Conservation (phyloP, 345 rosid species). For the Viola odorata region DNA sequence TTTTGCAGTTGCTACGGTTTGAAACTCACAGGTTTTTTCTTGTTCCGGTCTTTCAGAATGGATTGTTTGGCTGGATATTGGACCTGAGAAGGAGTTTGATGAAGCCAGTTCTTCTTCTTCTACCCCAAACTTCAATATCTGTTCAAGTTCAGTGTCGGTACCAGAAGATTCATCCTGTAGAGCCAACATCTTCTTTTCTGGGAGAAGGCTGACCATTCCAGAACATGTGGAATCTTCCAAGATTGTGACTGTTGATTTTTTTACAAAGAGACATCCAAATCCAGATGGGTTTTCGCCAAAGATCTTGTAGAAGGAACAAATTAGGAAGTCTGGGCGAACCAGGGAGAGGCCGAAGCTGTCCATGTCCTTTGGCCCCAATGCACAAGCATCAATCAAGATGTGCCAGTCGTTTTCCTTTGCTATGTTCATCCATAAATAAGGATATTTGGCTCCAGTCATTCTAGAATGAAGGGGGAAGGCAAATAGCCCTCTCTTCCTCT, state of each 20-base stretch:
- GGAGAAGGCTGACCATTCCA: conserved; percentile 74
- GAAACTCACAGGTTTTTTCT: conserved; percentile 27
- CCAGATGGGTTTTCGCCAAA: conserved; percentile 94
- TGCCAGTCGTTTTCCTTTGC: conserved; percentile 96
- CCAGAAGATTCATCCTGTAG: conserved; percentile 34
- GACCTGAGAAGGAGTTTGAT: conserved; percentile 44
- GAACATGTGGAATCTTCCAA: conserved; percentile 46
- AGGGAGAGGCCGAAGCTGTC: conserved; percentile 88
- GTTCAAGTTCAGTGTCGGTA: conserved; percentile 27
- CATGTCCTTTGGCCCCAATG: conserved; percentile 93
- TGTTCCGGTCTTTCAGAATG: conserved; percentile 16
- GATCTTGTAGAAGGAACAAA: conserved; percentile 84
- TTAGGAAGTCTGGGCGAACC: conserved; percentile 73
- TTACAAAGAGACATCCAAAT: conserved; percentile 87
- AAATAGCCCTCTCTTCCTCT: conserved; percentile 64
- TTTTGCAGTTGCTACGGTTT: conserved; percentile 19
- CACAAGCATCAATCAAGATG: conserved; percentile 83
- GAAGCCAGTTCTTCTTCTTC: conserved; percentile 25
- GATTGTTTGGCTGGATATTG: conserved; percentile 24
- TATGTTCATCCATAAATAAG: conserved; percentile 78
- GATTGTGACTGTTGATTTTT: conserved; percentile 55
- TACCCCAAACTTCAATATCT: conserved; percentile 7
- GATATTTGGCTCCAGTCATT: conserved; percentile 81
- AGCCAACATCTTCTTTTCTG: conserved; percentile 32
- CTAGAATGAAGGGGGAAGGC: conserved; percentile 91